These are phyloP conservation scores for Ampelocalamus luodianensis DNA, from an alignment of 176 grass and related monocot genomes.

Conservation along the genomic window DNA sequence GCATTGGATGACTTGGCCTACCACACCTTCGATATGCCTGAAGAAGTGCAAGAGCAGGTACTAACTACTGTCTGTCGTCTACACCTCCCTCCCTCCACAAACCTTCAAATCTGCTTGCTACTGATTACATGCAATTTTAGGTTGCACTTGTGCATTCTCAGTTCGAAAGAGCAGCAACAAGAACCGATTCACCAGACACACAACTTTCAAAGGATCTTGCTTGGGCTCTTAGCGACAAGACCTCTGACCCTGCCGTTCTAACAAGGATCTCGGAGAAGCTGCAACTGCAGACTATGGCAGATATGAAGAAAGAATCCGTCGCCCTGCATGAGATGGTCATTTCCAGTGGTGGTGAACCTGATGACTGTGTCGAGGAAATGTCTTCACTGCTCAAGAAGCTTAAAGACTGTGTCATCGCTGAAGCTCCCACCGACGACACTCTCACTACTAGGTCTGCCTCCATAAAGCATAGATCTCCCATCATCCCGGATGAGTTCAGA, in stretches of 20 bases:
- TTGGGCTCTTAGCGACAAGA: constrained; percentile 50
- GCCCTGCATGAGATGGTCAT: constrained; percentile 91
- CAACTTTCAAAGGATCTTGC: constrained; percentile 63
- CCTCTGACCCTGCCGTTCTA: constrained; percentile 47
- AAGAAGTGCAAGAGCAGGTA: constrained; percentile 89
- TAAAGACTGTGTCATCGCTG: constrained; percentile 59
- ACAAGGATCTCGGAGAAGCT: constrained; percentile 78
- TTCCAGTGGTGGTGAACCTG: constrained; percentile 68
- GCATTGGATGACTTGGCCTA: constrained; percentile 65
- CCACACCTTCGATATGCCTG: constrained; percentile 62
- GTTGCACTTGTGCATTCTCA: constrained; percentile 87
- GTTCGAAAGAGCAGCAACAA: constrained; percentile 66
- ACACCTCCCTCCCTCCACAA: not conserved
- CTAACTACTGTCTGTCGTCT: not conserved
- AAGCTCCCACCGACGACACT: constrained; percentile 44
- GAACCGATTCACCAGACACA: constrained; percentile 50
- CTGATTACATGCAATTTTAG: constrained; percentile 26
- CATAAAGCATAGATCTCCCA: constrained; percentile 66
- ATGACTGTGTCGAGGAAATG: constrained; percentile 72
- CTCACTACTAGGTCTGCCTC: constrained; percentile 40
- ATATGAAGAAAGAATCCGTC: constrained; percentile 83
- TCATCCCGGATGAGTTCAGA: constrained; percentile 91
- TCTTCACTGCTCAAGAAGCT: constrained; percentile 89
- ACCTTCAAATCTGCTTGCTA: not conserved
- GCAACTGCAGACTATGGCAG: constrained; percentile 75